Evolutionary conservation across 139 green algal species (phyloP), one percentile per base, ranked within the genome.

Genomic region (Ettlia oleoabundans): DNA sequence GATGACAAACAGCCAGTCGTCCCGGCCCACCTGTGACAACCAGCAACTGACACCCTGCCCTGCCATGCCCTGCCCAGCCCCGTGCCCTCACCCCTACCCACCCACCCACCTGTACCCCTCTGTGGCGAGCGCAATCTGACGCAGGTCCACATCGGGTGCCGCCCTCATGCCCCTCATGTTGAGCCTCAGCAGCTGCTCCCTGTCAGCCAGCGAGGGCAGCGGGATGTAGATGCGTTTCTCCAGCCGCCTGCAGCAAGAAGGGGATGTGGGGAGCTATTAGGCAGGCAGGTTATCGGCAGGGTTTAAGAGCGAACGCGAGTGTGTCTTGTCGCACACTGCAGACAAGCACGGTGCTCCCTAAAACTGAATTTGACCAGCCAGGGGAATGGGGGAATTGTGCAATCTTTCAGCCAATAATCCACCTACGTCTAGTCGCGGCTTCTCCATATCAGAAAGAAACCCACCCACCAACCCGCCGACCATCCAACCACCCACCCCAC

Each of bases 161-260:
- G 95, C 82, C 30, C 93, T 88, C 38, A 95, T 86, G 4, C 85
- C 91, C 89, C 95, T 85, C 65, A 42, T 84, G 82, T 94, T 95
- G 76, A 98, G 95, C 30, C 85, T 84, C 32, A 98, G 84, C 55
- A 98, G 93, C 81, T 95, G 91, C 66, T 86, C 55, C 35, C 96
- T 88, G 82, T 95, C 93, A 8, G 88, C 84, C 7, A 55, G 15
- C 15, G 70, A 88, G 8, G 96, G 96, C 76, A 99, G 92, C 4
- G 93, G 92, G 87, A 99, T 98, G 90, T 98, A 98, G 67, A 99
- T 95, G 58, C 96, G 91, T 91, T 99, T 99, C 89, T 98, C 95
- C 71, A 98, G 82, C 21, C 95, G 89, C 42, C 95, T 77, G 35
- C 22, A 5, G n/a, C 8, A 1, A 22, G 6, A 3, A 28, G 30